Evolutionary conservation across 108 stramenopile species (phyloP), one percentile per base, ranked within the genome.

Genomic region (Conticribra guillardii): DNA sequence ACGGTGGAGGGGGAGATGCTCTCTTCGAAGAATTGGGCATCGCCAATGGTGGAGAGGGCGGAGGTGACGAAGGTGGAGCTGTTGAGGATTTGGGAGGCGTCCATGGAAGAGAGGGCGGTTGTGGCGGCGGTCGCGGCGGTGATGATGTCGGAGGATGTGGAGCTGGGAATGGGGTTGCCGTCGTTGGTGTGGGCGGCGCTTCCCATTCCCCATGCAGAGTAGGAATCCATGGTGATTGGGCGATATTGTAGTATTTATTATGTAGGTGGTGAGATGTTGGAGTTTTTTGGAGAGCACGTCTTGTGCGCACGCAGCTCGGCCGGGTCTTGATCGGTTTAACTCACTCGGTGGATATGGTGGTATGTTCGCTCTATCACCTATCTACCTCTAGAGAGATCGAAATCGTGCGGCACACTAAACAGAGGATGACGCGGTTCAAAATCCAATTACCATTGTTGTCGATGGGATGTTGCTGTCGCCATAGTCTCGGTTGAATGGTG

Each of bases 21-120:
- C 80, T 99, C 99, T 86, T 99, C 98, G 79, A 98, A 98, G 79
- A 91, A 98, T 60, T 98, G 96, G 18, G 96, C 91, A 59, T 99
- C 99, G 30, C 85, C 85, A 37, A 89, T 82, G 2, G 89, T 89
- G 52, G 69, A 67, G 29, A 89, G 69, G 17, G 92, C 89, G 16
- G 89, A 84, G n/a, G 88, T 83, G 85, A 77, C 44, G 70, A 64
- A 9, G 78, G 71, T 63, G 82, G 84, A 76, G 76, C 84, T 37
- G 82, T 63, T 54, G 0, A 76, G 51, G 31, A 57, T 65, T n/a
- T 49, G 47, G 67, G 74, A 58, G 15, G 34, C 48, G 34, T 61
- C 57, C 60, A 76, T 62, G 51, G 70, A 71, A 1, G 70, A 54
- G 53, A 71, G 57, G 52, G 70, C 70, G 15, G 60, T 27, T 11